A percentile compares a stretch with the other conserved stretches of the same genome.
phyloP scores from a whole-genome alignment of 1,284 basidiomycete species.

The Coriolopsis trogii region DNA sequence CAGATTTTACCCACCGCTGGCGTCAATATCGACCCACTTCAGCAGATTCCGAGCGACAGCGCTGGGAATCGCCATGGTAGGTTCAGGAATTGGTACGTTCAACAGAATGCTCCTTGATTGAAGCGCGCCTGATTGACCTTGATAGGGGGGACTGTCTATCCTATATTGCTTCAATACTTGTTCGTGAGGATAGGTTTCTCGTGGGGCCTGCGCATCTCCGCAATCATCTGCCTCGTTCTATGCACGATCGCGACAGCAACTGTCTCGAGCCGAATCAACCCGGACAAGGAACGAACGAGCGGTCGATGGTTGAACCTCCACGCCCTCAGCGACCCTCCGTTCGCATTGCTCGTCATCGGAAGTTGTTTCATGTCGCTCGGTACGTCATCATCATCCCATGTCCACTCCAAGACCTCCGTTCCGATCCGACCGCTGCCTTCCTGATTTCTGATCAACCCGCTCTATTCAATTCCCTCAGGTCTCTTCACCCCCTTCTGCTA shows the following conservation, averaged over 20 bases:
- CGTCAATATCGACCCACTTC: conserved; percentile 49
- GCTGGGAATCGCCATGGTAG: conserved; percentile 50
- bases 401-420: not conserved
- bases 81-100: conserved; percentile 35
- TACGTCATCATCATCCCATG: conserved; percentile 8
- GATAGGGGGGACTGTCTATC: conserved; percentile 67
- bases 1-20: conserved; percentile 36
- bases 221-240: conserved; percentile 36
- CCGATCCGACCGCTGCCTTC: conserved; percentile 2
- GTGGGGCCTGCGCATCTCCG: conserved; percentile 52
- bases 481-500: conserved; percentile 60
- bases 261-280: conserved; percentile 33
- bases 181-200: conserved; percentile 59
- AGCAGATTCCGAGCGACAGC: conserved; percentile 59
- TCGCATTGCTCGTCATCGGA: conserved; percentile 34
- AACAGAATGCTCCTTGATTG: not conserved
- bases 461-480: conserved; percentile 31
- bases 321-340: conserved; percentile 34
- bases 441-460: not conserved
- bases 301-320: conserved; percentile 30
- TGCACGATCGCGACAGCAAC: conserved; percentile 32
- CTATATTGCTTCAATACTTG: conserved; percentile 62
- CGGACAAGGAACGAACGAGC: conserved; percentile 6
- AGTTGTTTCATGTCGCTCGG: conserved; percentile 38
- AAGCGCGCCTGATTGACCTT: not conserved